phyloP scores from a whole-genome alignment of 2,329 filamentous ascomycete species.

The Exophiala viscosa region DNA sequence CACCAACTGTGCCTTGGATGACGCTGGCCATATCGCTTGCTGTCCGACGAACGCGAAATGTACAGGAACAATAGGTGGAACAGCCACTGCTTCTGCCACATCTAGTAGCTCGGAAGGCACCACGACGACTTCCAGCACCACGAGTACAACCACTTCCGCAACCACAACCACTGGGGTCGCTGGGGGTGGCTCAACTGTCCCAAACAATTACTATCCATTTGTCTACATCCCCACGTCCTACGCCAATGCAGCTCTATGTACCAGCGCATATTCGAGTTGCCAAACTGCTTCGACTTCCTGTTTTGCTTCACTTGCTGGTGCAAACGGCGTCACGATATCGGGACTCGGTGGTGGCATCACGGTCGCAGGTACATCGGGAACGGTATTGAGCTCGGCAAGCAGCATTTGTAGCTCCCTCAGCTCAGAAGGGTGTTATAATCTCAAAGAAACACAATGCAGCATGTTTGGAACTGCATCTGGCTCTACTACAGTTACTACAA shows the following conservation, averaged over 20 bases:
- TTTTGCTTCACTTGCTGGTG: conserved; percentile 45
- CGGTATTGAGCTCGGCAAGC: conserved; percentile 39
- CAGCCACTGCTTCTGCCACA: conserved; percentile 10
- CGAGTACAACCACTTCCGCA: conserved; percentile 31
- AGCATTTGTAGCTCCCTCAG: conserved; percentile 48
- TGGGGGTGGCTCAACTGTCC: conserved; percentile 26
- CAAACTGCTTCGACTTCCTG: conserved; percentile 46
- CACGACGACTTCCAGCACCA: conserved; percentile 25
- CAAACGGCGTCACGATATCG: conserved; percentile 50
- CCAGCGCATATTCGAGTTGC: conserved; percentile 53
- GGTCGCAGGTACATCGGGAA: conserved; percentile 42
- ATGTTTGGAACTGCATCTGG: conserved; percentile 34
- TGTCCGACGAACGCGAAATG: conserved; percentile 57
- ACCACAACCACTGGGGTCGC: conserved; percentile 39
- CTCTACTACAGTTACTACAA: conserved; percentile 16
- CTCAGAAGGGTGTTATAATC: conserved; percentile 45
- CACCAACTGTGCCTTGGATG: conserved; percentile 55
- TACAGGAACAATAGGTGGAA: conserved; percentile 49
- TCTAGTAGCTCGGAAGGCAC: conserved; percentile 25
- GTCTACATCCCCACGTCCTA: conserved; percentile 53
- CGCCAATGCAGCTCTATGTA: conserved; percentile 49
- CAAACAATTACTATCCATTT: conserved; percentile 51
- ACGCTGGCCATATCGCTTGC: conserved; percentile 57
- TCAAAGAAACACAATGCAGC: conserved; percentile 46
- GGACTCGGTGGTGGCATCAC: conserved; percentile 46